Evolutionary conservation across 2,329 filamentous ascomycete genomes (phyloP), one percentile per base, ranked within the genome.

Genomic region (Emmonsiellopsis sp.): DNA sequence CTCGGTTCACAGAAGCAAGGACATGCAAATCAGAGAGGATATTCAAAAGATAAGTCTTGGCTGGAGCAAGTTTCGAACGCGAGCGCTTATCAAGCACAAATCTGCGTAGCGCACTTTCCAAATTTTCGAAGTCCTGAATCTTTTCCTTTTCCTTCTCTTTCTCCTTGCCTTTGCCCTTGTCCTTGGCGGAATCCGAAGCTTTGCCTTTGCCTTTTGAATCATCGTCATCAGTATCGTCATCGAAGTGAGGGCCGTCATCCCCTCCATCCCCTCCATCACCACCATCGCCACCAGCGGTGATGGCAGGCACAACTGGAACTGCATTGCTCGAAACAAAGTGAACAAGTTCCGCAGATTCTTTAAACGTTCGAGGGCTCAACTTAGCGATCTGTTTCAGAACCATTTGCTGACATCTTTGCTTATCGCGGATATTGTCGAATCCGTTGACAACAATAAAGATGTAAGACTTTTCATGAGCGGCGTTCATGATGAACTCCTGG

Each of bases 381-480:
- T 83, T 83, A 48, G 81, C 77, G 13, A 98, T 85, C 69, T 97
- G 92, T 62, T 96, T 90, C 55, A 98, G 70, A 49, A 98, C 93
- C 82, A 89, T 87, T 65, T 93, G 89, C 68, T 95, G 82, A 68
- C 92, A 97, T 55, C 92, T 80, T 55, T 88, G 79, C 74, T 96
- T 93, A 70, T 97, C 91, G 58, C 86, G 81, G 62, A 98, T 97
- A 56, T 87, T 86, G 70, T 98, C 93, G 63, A 90, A 98, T 14
- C 92, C 91, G 67, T 98, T 98, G 60, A 98, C 93, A 11, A 98
- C 93, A 70, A 98, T 95, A 69, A 98, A 98, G 57, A 98, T 91
- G 66, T 98, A 98, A 0, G 93, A 92, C 72, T 98, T 98, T 66
- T 98, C 93, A 42, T 92, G 84, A 0, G 93, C 93, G 1, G 93